Base-by-base conservation (phyloP, 495 filamentous ascomycete species). In the Clavariopsis aquatica region DNA sequence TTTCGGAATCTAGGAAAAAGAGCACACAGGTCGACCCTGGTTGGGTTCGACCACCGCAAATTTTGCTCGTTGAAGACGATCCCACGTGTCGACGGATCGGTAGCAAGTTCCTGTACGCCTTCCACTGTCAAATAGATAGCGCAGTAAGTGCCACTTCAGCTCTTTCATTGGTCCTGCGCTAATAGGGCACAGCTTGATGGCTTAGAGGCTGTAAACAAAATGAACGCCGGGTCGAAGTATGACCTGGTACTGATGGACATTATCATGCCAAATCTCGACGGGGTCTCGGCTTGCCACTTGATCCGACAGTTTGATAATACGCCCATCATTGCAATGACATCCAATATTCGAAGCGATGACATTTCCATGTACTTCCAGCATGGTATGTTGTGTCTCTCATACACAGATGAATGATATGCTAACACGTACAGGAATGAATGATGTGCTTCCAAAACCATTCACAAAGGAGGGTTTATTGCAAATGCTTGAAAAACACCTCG, bases 161-260 rank as follows among this genome's bases (percentile, higher is more conserved):
- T 49, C 20, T 7, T 10, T 15, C 28, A 12, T n/a, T 47, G 15
- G 20, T 49, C 13, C 23, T 27, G 38, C 38, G 52, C 66, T 76
- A 64, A 80, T 46, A 38, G 6, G 28, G 49, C 52, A 55, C 70
- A 96, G 90, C 84, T 88, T 57, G 91, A 98, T 77, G 94, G 94
- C 13, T 78, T 96, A 54, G 90, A 96, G 75, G 93, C 94, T 51
- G 93, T 97, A 43, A 91, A 90, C 74, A 97, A 96, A 74, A 87
- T 96, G 71, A 92, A 90, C 72, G 78, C 81, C 31, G 88, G 89
- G 17, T 85, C 86, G 19, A 91, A 89, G 34, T 98, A 95, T 75
- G 93, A 98, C 72, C 77, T 98, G 43, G 91, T 98, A 47, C 83
- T 98, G 46, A 98, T 98, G 94, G 95, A 98, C 78, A 98, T 98